These are phyloP conservation scores for Pyrrhoderma noxium DNA, from an alignment of 1,284 basidiomycete genomes.

Conservation along the genomic window DNA sequence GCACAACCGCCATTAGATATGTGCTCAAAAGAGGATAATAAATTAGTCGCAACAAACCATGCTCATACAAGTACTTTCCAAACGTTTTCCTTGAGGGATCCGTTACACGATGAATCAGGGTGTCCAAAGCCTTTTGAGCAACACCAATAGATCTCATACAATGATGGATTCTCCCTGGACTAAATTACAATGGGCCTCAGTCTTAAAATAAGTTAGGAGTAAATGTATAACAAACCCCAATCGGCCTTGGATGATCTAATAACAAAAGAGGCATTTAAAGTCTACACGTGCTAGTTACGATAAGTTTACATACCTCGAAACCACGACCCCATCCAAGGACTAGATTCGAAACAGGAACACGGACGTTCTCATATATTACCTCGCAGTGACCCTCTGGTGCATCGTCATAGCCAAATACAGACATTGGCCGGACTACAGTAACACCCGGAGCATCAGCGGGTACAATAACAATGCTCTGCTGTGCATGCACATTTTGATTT, in stretches of 20 bases:
- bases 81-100: conserved; percentile 90
- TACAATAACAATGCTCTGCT: conserved; percentile 92
- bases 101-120: conserved; percentile 88
- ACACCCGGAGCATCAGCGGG: conserved; percentile 85
- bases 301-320: conserved; percentile 58
- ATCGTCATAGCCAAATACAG: conserved; percentile 90
- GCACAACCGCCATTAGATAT: conserved; percentile 9
- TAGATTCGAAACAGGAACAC: conserved; percentile 77
- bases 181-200: conserved; percentile 24
- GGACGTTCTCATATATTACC: conserved; percentile 89
- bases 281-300: not conserved
- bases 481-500: conserved; percentile 67
- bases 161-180: conserved; percentile 94
- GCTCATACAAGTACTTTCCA: conserved; percentile 85
- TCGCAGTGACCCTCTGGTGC: conserved; percentile 96
- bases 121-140: conserved; percentile 80
- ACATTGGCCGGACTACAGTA: conserved; percentile 85
- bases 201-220: not conserved
- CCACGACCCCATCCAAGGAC: conserved; percentile 91
- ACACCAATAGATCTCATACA: conserved; percentile 96
- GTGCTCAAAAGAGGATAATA: conserved; percentile 36
- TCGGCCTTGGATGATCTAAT: conserved; percentile 91
- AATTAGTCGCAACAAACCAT: conserved; percentile 53
- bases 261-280: conserved; percentile 1
- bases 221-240: conserved; percentile 73